These are phyloP conservation scores for Epichloe gansuensis DNA, from an alignment of 2,329 filamentous ascomycete genomes.

Conservation along the genomic window DNA sequence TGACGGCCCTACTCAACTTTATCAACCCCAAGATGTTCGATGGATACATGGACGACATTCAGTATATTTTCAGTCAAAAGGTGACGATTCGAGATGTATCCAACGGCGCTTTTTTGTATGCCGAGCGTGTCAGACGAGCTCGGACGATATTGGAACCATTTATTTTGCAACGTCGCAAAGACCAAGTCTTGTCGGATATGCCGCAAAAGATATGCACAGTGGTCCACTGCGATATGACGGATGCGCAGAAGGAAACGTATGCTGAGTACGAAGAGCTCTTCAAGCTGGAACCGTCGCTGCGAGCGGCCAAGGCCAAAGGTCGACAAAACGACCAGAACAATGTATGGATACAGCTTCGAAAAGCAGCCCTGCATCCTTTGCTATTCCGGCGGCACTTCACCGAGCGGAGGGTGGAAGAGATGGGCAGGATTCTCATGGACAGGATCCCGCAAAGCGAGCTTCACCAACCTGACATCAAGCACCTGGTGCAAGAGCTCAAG, in stretches of 20 bases:
- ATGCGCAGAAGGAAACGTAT: conserved; percentile 62
- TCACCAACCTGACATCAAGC: conserved; percentile 36
- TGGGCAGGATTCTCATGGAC: conserved; percentile 63
- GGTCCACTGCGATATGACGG: conserved; percentile 68
- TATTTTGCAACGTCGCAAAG: conserved; percentile 85
- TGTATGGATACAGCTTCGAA: conserved; percentile 79
- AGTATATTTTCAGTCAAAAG: conserved; percentile 82
- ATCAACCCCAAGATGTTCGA: conserved; percentile 79
- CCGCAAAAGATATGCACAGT: conserved; percentile 68
- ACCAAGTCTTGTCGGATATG: conserved; percentile 75
- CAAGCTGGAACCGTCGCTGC: conserved; percentile 44
- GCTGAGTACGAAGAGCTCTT: conserved; percentile 50
- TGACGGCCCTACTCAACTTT: conserved; percentile 84
- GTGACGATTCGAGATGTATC: conserved; percentile 69
- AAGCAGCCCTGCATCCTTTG: conserved; percentile 83
- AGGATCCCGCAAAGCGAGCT: conserved; percentile 46
- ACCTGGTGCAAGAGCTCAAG: conserved; percentile 43
- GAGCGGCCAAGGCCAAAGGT: conserved; percentile 33
- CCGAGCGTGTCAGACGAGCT: conserved; percentile 73
- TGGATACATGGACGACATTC: conserved; percentile 63
- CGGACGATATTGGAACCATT: conserved; percentile 91
- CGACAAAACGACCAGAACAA: conserved; percentile 48
- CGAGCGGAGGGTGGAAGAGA: conserved; percentile 60
- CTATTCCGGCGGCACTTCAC: conserved; percentile 74
- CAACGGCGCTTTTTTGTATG: conserved; percentile 73